phyloP scores from a whole-genome alignment of 1,284 basidiomycete species.

The Sporisorium graminicola region DNA sequence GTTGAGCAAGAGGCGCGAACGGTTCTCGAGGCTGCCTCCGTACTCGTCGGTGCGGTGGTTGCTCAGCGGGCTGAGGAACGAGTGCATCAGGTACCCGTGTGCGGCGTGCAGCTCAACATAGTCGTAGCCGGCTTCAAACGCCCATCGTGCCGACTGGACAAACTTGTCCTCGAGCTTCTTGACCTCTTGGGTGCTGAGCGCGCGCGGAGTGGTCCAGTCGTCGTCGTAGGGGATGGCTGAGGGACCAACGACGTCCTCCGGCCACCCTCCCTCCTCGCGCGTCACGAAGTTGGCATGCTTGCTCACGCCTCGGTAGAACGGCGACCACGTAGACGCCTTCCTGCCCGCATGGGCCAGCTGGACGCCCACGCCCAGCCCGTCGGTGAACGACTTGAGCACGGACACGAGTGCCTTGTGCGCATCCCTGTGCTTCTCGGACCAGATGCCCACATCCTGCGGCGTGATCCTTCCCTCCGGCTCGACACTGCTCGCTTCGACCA shows the following conservation, averaged over 20 bases:
- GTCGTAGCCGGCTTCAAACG: slow-evolving; percentile 73
- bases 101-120: slow-evolving; percentile 77
- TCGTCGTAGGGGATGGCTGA: slow-evolving; percentile 75
- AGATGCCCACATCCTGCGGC: slow-evolving; percentile 79
- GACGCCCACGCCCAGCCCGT: slow-evolving; percentile 79
- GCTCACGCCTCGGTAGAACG: slow-evolving; percentile 70
- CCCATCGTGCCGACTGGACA: slow-evolving; percentile 76
- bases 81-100: slow-evolving; percentile 78
- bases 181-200: slow-evolving; percentile 75
- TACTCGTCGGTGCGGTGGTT: slow-evolving; percentile 68
- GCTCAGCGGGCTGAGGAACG: slow-evolving; percentile 58
- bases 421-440: slow-evolving; percentile 80
- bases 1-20: slow-evolving; percentile 53
- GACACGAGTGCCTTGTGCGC: slow-evolving; percentile 79
- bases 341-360: slow-evolving; percentile 85
- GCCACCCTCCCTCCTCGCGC: slow-evolving; percentile 76
- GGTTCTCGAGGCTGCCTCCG: slow-evolving; percentile 66
- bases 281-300: slow-evolving; percentile 45
- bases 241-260: slow-evolving; percentile 76
- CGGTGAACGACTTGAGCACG: slow-evolving; percentile 76
- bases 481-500: slow-evolving; percentile 71
- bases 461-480: slow-evolving; percentile 83
- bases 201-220: slow-evolving; percentile 75
- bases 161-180: slow-evolving; percentile 78
- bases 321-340: slow-evolving; percentile 75